Conservation (phyloP, 345 rosid genomes). For the Reutealis trisperma region DNA sequence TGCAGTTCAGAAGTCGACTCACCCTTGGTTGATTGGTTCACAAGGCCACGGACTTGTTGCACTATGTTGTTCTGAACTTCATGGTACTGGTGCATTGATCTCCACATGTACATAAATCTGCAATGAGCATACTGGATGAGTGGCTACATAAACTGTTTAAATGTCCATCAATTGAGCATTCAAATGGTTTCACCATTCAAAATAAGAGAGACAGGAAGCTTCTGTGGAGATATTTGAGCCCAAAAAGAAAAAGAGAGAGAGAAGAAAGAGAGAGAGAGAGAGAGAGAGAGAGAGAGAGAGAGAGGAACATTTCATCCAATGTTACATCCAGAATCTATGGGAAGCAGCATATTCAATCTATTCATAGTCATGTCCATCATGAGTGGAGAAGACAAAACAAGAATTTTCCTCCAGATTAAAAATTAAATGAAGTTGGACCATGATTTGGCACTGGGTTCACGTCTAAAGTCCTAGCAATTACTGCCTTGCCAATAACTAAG, state of each 20-base stretch:
- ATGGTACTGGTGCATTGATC: constrained; percentile 81
- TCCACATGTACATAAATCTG: constrained; percentile 99
- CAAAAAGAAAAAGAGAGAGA: too few relatives aligned
- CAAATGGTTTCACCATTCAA: neutral
- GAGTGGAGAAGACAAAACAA: neutral
- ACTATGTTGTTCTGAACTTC: constrained; percentile 82
- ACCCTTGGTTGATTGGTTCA: constrained; percentile 68
- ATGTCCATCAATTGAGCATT: neutral
- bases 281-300: too few relatives aligned
- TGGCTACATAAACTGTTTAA: neutral
- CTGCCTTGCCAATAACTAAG: neutral
- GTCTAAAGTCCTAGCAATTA: neutral
- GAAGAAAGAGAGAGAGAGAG: too few relatives aligned
- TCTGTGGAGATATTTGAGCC: neutral
- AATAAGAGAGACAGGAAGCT: neutral
- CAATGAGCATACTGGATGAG: constrained; percentile 16
- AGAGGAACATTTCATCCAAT: neutral
- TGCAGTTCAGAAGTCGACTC: constrained; percentile 91
- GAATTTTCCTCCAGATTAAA: neutral
- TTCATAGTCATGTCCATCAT: neutral
- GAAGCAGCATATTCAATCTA: neutral
- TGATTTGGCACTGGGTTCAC: neutral
- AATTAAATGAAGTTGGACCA: neutral
- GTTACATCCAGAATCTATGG: neutral
- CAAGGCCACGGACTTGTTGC: constrained; percentile 94